A percentile compares a stretch with the other conserved stretches of the same genome.
These are phyloP conservation scores for Pichia paraexigua DNA, from an alignment of 805 yeast species.

Conservation along the genomic window DNA sequence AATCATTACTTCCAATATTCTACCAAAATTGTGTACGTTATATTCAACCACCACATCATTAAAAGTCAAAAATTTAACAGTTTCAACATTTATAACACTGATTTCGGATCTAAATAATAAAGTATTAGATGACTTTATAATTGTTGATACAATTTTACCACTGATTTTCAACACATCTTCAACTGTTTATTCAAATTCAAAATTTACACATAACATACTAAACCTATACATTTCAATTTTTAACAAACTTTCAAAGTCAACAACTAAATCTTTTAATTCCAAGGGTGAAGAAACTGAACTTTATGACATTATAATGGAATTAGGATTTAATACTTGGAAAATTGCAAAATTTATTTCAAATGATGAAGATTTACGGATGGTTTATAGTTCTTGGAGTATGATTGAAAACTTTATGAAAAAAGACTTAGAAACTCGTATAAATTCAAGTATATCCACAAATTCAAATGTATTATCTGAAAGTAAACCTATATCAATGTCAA, in stretches of 20 bases:
- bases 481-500: neutral
- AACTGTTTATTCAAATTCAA: constrained; percentile 21
- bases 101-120: constrained; percentile 36
- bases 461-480: neutral
- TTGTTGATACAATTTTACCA: constrained; percentile 77
- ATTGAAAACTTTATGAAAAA: constrained; percentile 12
- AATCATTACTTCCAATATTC: constrained; percentile 63
- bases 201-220: constrained; percentile 24
- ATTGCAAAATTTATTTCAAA: constrained; percentile 19
- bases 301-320: constrained; percentile 23
- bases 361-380: constrained; percentile 17
- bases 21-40: constrained; percentile 62
- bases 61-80: constrained; percentile 64
- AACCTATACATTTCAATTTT: constrained; percentile 25
- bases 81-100: constrained; percentile 50
- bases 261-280: constrained; percentile 17
- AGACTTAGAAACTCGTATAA: constrained; percentile 2
- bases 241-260: constrained; percentile 17
- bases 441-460: neutral
- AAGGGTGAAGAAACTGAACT: constrained; percentile 20
- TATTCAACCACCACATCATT: constrained; percentile 82
- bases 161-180: constrained; percentile 39
- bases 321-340: constrained; percentile 31
- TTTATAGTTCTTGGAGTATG: constrained; percentile 11
- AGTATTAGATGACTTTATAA: constrained; percentile 60